Conservation (phyloP, 2,329 filamentous ascomycete species). For the Domatiomyces catenatus region DNA sequence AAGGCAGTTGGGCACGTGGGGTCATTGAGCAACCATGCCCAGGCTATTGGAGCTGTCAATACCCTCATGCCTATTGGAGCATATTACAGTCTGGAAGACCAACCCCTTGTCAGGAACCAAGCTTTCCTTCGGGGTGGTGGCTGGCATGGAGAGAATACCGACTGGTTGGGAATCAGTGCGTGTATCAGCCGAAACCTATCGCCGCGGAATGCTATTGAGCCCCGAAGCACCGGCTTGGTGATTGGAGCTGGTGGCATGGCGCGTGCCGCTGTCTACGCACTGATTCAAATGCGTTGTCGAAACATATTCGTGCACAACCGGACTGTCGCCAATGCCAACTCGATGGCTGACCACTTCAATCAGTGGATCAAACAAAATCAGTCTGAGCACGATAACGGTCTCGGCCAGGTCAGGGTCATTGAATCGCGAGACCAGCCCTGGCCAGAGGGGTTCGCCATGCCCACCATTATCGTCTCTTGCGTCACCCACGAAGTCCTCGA, state of each 20-base stretch:
- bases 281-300: slow-evolving; percentile 61
- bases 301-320: slow-evolving; percentile 64
- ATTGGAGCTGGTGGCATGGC: slow-evolving; percentile 59
- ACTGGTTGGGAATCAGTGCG: slow-evolving; percentile 30
- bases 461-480: slow-evolving; percentile 61
- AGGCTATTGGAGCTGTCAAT: slow-evolving; percentile 31
- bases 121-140: slow-evolving; percentile 25
- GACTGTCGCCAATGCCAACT: slow-evolving; percentile 50
- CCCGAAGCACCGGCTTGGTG: slow-evolving; percentile 37
- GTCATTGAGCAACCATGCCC: slow-evolving; percentile 28
- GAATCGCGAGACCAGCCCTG: slow-evolving; percentile 44
- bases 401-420: slow-evolving; percentile 36
- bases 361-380: slow-evolving; percentile 27
- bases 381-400: slow-evolving; percentile 30
- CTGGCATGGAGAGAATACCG: slow-evolving; percentile 32
- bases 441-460: slow-evolving; percentile 47
- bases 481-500: slow-evolving; percentile 54
- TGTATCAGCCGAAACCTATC: slow-evolving; percentile 29
- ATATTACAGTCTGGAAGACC: slow-evolving; percentile 22
- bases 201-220: slow-evolving; percentile 38
- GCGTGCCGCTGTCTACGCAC: slow-evolving; percentile 59
- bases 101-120: slow-evolving; percentile 28
- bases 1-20: slow-evolving; percentile 24
- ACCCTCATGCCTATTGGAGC: slow-evolving; percentile 30
- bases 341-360: slow-evolving; percentile 55